Base-by-base conservation (phyloP, 2,329 filamentous ascomycete genomes). In the Alternaria sp. region DNA sequence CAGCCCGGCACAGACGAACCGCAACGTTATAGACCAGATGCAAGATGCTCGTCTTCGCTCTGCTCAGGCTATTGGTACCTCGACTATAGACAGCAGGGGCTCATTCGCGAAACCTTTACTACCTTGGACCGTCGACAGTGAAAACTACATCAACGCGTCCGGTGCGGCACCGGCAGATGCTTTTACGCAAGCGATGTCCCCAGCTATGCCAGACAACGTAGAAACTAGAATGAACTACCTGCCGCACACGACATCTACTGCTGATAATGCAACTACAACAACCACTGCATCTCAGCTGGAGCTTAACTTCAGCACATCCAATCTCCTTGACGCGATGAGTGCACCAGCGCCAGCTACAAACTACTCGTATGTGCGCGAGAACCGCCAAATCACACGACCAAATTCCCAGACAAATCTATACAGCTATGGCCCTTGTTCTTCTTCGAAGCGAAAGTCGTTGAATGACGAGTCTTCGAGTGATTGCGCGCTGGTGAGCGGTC, bases 401-500 rank as follows among this genome's bases (percentile, higher is more conserved):
- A 70, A 69, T 42, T 77, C 75, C 13, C 69, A 74, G 0, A 61
- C 73, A 0, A 76, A 77, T 24, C 65, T 77, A 8, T 82, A 82
- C 58, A 75, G 74, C 49, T 81, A 80, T 61, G 73, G 69, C 41
- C 72, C 72, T 33, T 72, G 68, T 10, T 72, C 68, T 51, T 65
- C 68, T 31, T 68, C 67, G 21, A 78, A 76, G 55, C 66, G 68
- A 21, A 68, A 69, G 33, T 74, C 74, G 3, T 58, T 68, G 2
- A 50, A 59, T 10, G 66, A 64, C 3, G 58, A 63, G 10, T 40
- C 68, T 13, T 51, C 71, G 3, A 69, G 63, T 31, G 72, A 74
- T 13, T 68, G 68, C 6, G 75, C 72, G 1, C 62, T 82, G 6
- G 70, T 80, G 29, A 81, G 72, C 40, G 80, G 80, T 3, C 69